Percentiles rank a stretch among this genome's conserved stretches.
Evolutionary conservation across 2,329 filamentous ascomycete genomes (phyloP).

Genomic region (Ophiobolus disseminans): DNA sequence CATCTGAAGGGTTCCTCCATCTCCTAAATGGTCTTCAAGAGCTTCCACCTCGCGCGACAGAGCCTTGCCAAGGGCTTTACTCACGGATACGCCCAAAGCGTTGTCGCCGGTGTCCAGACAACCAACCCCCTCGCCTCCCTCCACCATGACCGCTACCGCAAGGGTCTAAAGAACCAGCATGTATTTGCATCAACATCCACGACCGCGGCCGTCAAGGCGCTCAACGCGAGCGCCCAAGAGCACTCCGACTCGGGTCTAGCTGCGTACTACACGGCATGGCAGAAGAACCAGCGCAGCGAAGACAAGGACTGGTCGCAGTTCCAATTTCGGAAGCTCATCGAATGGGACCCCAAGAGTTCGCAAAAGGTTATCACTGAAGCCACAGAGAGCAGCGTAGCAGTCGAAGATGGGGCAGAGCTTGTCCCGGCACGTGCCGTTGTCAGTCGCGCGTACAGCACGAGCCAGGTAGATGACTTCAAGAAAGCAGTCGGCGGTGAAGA

Average conservation of each 20-base stretch:
- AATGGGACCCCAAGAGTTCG: conserved; percentile 73
- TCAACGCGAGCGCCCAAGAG: conserved; percentile 34
- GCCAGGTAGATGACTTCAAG: conserved; percentile 66
- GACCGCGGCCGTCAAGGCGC: conserved; percentile 46
- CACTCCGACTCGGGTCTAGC: conserved; percentile 69
- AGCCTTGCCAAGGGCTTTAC: conserved; percentile 96
- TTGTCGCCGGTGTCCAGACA: conserved; percentile 83
- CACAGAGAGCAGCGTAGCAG: conserved; percentile 39
- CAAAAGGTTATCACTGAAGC: conserved; percentile 49
- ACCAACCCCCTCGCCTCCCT: conserved; percentile 64
- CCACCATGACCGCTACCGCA: conserved; percentile 54
- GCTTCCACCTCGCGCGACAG: conserved; percentile 89
- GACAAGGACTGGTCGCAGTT: conserved; percentile 91
- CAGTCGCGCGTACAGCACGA: conserved; percentile 61
- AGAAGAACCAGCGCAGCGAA: conserved; percentile 74
- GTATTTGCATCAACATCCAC: conserved; percentile 68
- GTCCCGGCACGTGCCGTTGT: conserved; percentile 42
- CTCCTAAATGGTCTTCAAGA: conserved; percentile 87
- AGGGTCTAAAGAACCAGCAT: conserved; percentile 70
- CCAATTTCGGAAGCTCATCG: conserved; percentile 85
- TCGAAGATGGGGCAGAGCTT: conserved; percentile 41
- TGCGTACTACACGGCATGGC: conserved; percentile 90
- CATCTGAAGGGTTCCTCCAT: conserved; percentile 67
- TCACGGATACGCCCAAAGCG: conserved; percentile 96
- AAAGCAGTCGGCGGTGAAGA: conserved; percentile 59